Evolutionary conservation across 2,329 filamentous ascomycete genomes (phyloP).

Genomic region (Dactylonectria macrodidyma): DNA sequence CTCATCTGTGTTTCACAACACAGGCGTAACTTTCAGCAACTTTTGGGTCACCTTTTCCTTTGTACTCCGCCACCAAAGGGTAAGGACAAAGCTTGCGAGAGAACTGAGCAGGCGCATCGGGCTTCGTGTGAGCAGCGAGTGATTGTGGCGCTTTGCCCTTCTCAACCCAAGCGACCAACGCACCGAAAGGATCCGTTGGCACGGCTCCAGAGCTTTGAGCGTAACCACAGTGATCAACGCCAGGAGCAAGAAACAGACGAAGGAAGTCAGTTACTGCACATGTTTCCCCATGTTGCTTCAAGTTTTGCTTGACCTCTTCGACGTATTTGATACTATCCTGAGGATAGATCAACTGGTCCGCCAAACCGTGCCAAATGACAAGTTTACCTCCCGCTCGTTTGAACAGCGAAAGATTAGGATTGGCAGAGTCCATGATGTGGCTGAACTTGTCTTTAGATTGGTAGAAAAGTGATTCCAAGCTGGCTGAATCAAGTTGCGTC

Average conservation of each 20-base stretch:
- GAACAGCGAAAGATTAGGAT: conserved; percentile 49
- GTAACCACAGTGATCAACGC: conserved; percentile 24
- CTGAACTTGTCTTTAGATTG: conserved; percentile 7
- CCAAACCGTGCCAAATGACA: conserved; percentile 56
- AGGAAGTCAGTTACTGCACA: conserved; percentile 5
- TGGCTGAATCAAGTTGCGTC: background rate
- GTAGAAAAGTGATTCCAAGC: conserved; percentile 1
- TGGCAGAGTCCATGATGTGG: conserved; percentile 40
- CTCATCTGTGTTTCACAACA: no score
- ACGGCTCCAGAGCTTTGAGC: conserved; percentile 1
- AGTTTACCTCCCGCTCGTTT: conserved; percentile 56
- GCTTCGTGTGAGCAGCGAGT: conserved; percentile 6
- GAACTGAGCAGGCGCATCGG: background rate
- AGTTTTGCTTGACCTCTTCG: background rate
- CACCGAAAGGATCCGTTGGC: conserved; percentile 15
- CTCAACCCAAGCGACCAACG: conserved; percentile 27
- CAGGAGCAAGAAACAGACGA: conserved; percentile 20
- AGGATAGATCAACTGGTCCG: conserved; percentile 19
- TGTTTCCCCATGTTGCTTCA: background rate
- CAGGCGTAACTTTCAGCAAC: background rate
- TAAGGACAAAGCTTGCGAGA: conserved; percentile 20
- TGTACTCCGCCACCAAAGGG: conserved; percentile 12
- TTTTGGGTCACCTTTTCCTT: background rate
- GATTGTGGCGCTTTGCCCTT: conserved; percentile 11
- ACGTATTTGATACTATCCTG: conserved; percentile 8